These are phyloP conservation scores for Artemisia argyi DNA, from an alignment of 129 eudicot species.

Conservation along the genomic window DNA sequence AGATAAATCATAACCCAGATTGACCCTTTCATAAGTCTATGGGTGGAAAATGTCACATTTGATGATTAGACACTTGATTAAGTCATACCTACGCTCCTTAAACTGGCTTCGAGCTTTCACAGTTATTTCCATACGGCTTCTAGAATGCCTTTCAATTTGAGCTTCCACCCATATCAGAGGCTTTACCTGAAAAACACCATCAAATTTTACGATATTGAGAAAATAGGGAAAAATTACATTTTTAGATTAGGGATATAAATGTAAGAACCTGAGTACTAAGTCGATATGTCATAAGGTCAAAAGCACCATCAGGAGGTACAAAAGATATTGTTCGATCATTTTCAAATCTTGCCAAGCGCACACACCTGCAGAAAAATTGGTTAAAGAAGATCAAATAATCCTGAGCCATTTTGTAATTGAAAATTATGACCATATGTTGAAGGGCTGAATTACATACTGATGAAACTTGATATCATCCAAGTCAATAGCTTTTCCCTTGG, in stretches of 20 bases:
- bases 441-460: slow-evolving; percentile 57
- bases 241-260: neutral
- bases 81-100: slow-evolving; percentile 88
- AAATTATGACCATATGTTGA: neutral
- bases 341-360: slow-evolving; percentile 94
- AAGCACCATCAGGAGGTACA: slow-evolving; percentile 97
- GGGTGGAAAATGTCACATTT: neutral
- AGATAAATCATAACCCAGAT: slow-evolving; percentile 7
- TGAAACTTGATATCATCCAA: slow-evolving; percentile 95
- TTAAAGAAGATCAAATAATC: slow-evolving; percentile 1
- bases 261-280: slow-evolving; percentile 85
- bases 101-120: slow-evolving; percentile 96
- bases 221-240: neutral
- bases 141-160: slow-evolving; percentile 89
- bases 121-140: slow-evolving; percentile 90
- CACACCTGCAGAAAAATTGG: slow-evolving; percentile 58
- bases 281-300: slow-evolving; percentile 98
- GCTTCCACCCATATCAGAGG: slow-evolving; percentile 99
- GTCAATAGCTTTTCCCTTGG: slow-evolving; percentile 96
- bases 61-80: neutral
- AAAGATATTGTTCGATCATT: slow-evolving; percentile 94
- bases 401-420: neutral
- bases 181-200: slow-evolving; percentile 63
- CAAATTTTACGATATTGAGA: slow-evolving; percentile 14
- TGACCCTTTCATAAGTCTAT: neutral